Evolutionary conservation across 495 filamentous ascomycete species (phyloP), one percentile per base, ranked within the genome.

Genomic region (Neurospora sp.): DNA sequence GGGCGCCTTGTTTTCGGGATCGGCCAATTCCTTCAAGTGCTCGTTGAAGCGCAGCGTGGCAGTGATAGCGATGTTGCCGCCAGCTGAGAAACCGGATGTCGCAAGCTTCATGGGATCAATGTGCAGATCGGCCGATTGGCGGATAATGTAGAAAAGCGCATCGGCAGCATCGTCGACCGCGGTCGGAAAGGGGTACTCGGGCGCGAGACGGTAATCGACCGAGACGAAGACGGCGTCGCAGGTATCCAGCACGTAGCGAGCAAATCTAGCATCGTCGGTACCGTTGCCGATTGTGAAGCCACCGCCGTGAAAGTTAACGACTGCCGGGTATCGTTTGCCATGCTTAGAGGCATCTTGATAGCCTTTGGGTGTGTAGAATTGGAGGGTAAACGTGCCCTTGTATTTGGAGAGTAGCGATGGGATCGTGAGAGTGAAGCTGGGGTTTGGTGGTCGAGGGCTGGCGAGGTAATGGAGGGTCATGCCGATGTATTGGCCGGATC

Each of bases 11-110:
- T 31, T 42, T 0, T 18, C 72, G 38, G 70, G 31, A 1, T 14
- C 16, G 20, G 53, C 35, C 42, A 31, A 10, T 14, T 73, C 22
- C 31, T 78, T 74, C 47, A 83, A 70, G 42, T 83, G 80, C 14
- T 77, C 45, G 20, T 86, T 80, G 2, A 97, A 81, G 27, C 90
- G 86, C 22, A 97, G 82, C 0, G 92, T 90, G 0, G 94, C 90
- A 0, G 94, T 94, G 74, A 97, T 89, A 35, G 90, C 88, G 74
- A 97, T 87, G 76, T 97, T 98, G 14, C 89, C 95, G 3, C 95
- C 95, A 2, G 93, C 92, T 0, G 91, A 94, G 81, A 98, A 98
- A 18, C 94, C 94, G 6, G 88, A 93, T 10, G 94, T 82, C 3
- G 89, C 92, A 18, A 97, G 88, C 68, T 77, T 78, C 42, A 73